Conservation (phyloP, 176 grass and related monocot genomes). For the Saccharum officinarum region DNA sequence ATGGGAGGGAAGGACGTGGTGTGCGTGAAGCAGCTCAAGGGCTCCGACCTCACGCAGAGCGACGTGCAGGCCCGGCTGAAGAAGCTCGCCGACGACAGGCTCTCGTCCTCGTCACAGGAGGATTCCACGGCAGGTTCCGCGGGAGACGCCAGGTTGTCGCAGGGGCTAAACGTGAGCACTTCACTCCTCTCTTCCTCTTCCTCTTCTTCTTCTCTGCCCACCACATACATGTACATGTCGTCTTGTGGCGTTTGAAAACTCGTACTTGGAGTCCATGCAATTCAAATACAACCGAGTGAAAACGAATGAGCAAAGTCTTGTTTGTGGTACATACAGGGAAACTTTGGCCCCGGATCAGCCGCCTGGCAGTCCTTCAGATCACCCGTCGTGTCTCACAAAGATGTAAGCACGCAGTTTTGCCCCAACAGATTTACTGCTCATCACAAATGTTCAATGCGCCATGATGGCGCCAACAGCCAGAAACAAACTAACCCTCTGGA, state of each 20-base stretch:
- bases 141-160: background rate
- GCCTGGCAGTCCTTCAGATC: conserved; percentile 48
- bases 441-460: background rate
- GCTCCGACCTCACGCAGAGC: conserved; percentile 57
- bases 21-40: conserved; percentile 73
- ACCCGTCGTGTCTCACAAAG: conserved; percentile 44
- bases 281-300: background rate
- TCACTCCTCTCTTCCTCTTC: background rate
- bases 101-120: conserved; percentile 34
- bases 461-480: too few relatives aligned
- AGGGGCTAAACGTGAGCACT: conserved; percentile 44
- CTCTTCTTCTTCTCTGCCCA: background rate
- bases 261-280: background rate
- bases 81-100: conserved; percentile 52
- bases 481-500: background rate
- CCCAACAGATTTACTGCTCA: background rate
- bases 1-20: conserved; percentile 89
- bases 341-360: conserved; percentile 35
- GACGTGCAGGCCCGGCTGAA: conserved; percentile 71
- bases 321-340: conserved; percentile 22
- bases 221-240: background rate
- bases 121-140: background rate
- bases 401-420: conserved; percentile 33
- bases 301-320: background rate
- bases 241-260: background rate